These are phyloP conservation scores for Colletotrichum scovillei DNA, from an alignment of 2,329 filamentous ascomycete species.

Conservation along the genomic window DNA sequence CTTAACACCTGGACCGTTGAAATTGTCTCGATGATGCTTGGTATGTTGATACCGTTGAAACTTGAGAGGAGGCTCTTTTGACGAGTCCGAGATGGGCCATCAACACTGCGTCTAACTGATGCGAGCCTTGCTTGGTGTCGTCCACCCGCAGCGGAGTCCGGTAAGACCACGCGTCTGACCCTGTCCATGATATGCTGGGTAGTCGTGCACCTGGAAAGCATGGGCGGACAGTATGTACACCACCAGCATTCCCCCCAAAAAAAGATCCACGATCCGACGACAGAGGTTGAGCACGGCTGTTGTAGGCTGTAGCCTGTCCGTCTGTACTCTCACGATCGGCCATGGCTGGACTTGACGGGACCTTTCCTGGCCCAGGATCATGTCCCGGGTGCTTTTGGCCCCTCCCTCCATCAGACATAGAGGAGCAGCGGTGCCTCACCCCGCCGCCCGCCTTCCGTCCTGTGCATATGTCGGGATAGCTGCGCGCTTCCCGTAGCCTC, in stretches of 20 bases:
- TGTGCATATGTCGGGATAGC: conserved; percentile 34
- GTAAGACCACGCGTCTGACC: not conserved
- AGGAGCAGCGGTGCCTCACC: not conserved
- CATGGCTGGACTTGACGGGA: not conserved
- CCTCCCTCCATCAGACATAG: not conserved
- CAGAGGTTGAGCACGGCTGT: not conserved
- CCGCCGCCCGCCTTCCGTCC: conserved; percentile 27
- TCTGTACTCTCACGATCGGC: not conserved
- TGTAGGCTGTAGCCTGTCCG: not conserved
- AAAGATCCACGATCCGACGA: conserved; percentile 4
- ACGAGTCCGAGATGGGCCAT: not conserved
- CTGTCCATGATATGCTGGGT: not conserved
- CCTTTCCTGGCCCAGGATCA: not conserved
- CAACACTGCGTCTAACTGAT: not conserved
- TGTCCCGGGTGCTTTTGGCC: not conserved
- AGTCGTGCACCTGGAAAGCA: not conserved
- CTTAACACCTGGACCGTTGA: not conserved
- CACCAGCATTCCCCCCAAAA: not conserved
- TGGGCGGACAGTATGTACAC: not conserved
- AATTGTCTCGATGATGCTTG: conserved; percentile 9
- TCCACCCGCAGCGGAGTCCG: not conserved
- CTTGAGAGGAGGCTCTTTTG: conserved; percentile 2
- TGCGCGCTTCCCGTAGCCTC: conserved; percentile 32
- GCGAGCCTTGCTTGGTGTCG: not conserved
- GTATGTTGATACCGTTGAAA: not conserved